Conservation (phyloP, 768 basidiomycete genomes). For the Crassisporium funariophilum region DNA sequence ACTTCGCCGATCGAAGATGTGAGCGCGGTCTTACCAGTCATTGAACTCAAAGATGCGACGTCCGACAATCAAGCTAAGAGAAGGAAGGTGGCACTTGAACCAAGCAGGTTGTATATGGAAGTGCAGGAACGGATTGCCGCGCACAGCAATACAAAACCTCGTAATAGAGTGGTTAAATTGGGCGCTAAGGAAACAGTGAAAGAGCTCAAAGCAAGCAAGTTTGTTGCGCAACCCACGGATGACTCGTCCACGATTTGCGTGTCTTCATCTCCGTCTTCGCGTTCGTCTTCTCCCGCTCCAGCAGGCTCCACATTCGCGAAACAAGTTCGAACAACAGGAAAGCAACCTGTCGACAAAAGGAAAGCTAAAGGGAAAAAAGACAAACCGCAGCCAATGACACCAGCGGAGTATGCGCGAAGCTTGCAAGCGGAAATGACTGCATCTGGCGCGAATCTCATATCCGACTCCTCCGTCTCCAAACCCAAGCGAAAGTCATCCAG, state of each 20-base stretch:
- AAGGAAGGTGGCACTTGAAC: constrained; percentile 15
- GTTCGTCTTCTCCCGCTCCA: constrained; percentile 28
- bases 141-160: constrained; percentile 28
- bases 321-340: constrained; percentile 8
- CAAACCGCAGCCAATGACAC: constrained; percentile 45
- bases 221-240: constrained; percentile 17
- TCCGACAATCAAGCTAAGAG: constrained; percentile 13
- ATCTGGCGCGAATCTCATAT: constrained; percentile 5
- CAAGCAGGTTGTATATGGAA: constrained; percentile 34
- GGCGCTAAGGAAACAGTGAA: constrained; percentile 13
- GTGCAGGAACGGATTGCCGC: constrained; percentile 38
- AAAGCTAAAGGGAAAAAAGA: constrained; percentile 36
- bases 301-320: constrained; percentile 12
- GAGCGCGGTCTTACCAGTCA: constrained; percentile 15
- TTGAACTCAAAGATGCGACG: constrained; percentile 1
- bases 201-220: constrained; percentile 8
- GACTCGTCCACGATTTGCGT: constrained; percentile 31
- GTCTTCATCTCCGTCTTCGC: constrained; percentile 36
- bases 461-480: constrained; percentile 17
- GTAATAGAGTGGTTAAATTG: constrained; percentile 32
- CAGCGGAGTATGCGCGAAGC: constrained; percentile 55
- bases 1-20: constrained; percentile 39
- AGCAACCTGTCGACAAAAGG: constrained; percentile 17
- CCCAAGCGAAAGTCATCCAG: constrained; percentile 11
- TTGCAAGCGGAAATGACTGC: constrained; percentile 36